These are phyloP conservation scores for sunflower (Helianthus annuus) DNA, from an alignment of 129 eudicot genomes.

Conservation along the genomic window HanXRQr2.0-SUNRISE NC_035444.2:160679285-160679784, in stretches of 20 bases:
- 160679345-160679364: too few species aligned
- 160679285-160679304: too few species aligned
- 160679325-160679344: too few species aligned
- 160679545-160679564: slow-evolving; percentile 46
- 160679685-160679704: slow-evolving; percentile 53
- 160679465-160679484: slow-evolving; percentile 33
- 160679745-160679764: slow-evolving; percentile 33
- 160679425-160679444: slow-evolving; percentile 46
- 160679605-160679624: background rate
- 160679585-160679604: slow-evolving; percentile 47
- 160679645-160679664: slow-evolving; percentile 24
- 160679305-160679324: too few species aligned
- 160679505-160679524: slow-evolving; percentile 39
- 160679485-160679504: slow-evolving; percentile 28
- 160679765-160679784: slow-evolving; percentile 23
- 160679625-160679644: background rate
- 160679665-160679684: slow-evolving; percentile 63
- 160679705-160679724: slow-evolving; percentile 32
- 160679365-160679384: slow-evolving; percentile 25
- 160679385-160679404: slow-evolving; percentile 46
- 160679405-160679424: slow-evolving; percentile 39
- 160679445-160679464: slow-evolving; percentile 32
- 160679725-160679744: slow-evolving; percentile 48
- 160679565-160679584: slow-evolving; percentile 59
- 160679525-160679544: slow-evolving; percentile 22